Percentiles rank a stretch among this genome's conserved stretches.
Evolutionary conservation across 192 early-diverging fungal genomes (phyloP).

Genomic region (Chytriomyces sp.): DNA sequence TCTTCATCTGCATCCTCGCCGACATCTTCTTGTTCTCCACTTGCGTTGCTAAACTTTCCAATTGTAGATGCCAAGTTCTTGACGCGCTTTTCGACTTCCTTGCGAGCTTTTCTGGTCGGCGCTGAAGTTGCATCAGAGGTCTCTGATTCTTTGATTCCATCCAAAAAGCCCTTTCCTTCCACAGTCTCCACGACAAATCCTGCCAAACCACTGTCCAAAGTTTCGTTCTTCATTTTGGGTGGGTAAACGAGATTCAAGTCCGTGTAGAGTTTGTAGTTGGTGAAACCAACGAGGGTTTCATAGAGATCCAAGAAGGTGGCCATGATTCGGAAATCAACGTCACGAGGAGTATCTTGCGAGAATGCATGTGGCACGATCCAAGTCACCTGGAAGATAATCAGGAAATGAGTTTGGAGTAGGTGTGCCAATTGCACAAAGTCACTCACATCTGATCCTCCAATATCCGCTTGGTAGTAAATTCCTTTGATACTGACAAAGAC

Average conservation of each 20-base stretch:
- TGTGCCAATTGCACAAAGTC: background rate
- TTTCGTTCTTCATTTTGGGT: conserved; percentile 77
- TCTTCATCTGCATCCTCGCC: conserved; percentile 41
- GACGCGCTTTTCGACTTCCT: conserved; percentile 53
- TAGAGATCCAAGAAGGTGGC: conserved; percentile 96
- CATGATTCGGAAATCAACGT: conserved; percentile 98
- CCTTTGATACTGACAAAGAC: conserved; percentile 98
- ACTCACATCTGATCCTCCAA: conserved; percentile 78
- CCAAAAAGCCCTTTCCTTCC: conserved; percentile 40
- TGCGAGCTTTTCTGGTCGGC: conserved; percentile 47
- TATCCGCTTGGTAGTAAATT: conserved; percentile 99
- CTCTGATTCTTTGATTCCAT: conserved; percentile 40
- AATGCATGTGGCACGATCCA: conserved; percentile 98
- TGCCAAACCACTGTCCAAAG: conserved; percentile 69
- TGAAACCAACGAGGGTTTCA: conserved; percentile 88
- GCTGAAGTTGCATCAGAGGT: background rate
- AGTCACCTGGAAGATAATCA: conserved; percentile 56
- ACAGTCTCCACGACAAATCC: conserved; percentile 69
- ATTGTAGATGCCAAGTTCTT: conserved; percentile 53
- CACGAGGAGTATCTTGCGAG: conserved; percentile 82
- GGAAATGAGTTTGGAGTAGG: background rate
- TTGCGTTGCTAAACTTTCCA: background rate
- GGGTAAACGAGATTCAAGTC: conserved; percentile 91
- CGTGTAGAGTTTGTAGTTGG: conserved; percentile 91
- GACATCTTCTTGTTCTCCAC: conserved; percentile 34